phyloP scores from a whole-genome alignment of 1,139 yeast species.

The Yamadazyma pseudoaaseri region DNA sequence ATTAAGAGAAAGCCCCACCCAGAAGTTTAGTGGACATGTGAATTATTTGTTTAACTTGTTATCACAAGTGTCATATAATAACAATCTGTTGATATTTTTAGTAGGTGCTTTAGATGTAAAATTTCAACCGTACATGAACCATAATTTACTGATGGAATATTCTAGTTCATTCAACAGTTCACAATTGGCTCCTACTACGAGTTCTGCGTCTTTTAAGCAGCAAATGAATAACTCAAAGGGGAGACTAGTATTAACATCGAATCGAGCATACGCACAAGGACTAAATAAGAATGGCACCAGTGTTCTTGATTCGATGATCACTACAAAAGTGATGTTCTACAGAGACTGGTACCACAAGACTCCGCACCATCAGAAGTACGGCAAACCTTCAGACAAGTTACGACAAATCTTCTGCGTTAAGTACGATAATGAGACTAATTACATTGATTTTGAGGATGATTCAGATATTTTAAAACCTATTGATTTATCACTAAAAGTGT shows the following conservation, averaged over 20 bases:
- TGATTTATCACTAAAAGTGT: constrained; percentile 4
- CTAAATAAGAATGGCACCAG: constrained; percentile 5
- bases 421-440: constrained; percentile 1
- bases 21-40: constrained; percentile 34
- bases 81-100: constrained; percentile 27
- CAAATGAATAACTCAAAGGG: constrained; percentile 4
- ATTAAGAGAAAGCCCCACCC: constrained; percentile 29
- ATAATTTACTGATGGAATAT: not conserved
- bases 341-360: constrained; percentile 36
- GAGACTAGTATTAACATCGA: constrained; percentile 7
- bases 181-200: not conserved
- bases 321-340: constrained; percentile 31
- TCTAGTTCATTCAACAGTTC: constrained; percentile 1
- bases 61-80: constrained; percentile 22
- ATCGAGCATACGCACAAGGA: not conserved
- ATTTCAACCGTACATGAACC: constrained; percentile 6
- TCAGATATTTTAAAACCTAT: not conserved
- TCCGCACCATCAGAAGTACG: not conserved
- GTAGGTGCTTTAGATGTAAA: constrained; percentile 29
- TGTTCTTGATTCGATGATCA: constrained; percentile 20
- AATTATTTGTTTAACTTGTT: constrained; percentile 25
- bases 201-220: not conserved
- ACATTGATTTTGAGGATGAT: constrained; percentile 9
- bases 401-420: constrained; percentile 6
- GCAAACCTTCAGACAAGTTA: constrained; percentile 10